Evolutionary conservation across 2,329 filamentous ascomycete genomes (phyloP).

Genomic region (Aspergillus ochraceus): DNA sequence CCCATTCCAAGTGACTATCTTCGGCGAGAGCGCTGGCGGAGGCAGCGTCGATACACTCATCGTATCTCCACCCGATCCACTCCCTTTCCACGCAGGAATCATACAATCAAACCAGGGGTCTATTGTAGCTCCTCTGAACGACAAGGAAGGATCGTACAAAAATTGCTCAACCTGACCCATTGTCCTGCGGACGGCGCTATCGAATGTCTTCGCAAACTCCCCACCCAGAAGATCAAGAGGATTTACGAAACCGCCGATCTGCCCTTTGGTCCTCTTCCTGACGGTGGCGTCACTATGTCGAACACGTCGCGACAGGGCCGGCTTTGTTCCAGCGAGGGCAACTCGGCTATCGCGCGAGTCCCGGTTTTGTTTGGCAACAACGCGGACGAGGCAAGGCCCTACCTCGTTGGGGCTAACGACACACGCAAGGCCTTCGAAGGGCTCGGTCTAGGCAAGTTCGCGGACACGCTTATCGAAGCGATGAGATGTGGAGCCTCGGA

Average conservation of each 20-base stretch:
- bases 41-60: conserved; percentile 20
- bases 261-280: neutral
- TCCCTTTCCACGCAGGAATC: conserved; percentile 31
- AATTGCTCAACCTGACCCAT: neutral
- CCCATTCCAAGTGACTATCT: conserved; percentile 24
- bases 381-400: conserved; percentile 23
- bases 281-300: neutral
- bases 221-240: neutral
- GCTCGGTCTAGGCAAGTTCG: neutral
- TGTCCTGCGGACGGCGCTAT: neutral
- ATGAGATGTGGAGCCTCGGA: too few species aligned
- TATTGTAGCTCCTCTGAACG: neutral
- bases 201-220: neutral
- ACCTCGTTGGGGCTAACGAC: conserved; percentile 16
- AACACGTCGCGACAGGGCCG: neutral
- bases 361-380: conserved; percentile 28
- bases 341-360: conserved; percentile 19
- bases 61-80: conserved; percentile 17
- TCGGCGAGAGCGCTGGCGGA: conserved; percentile 28
- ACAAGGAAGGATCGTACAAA: neutral
- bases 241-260: neutral
- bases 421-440: neutral
- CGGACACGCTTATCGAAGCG: neutral
- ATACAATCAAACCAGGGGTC: conserved; percentile 18
- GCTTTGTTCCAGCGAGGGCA: neutral